Base-by-base conservation (phyloP, 805 yeast species). In the Yamadazyma kitorensis region DNA sequence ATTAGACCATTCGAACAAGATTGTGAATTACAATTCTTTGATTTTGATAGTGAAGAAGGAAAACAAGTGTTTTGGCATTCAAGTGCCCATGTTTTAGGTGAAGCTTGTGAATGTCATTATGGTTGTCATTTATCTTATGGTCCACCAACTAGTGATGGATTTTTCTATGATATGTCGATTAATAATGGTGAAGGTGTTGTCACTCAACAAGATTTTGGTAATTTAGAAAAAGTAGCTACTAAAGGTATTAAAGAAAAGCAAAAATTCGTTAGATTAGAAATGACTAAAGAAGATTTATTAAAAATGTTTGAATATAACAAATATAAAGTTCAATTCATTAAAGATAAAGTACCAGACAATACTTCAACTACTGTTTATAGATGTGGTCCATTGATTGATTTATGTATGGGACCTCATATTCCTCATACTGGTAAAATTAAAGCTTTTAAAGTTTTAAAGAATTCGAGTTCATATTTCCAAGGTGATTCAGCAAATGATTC, bases 11-110 rank as follows among this genome's bases (percentile, higher is more conserved):
- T 93, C 33, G 98, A 93, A 65, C 64, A 61, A 9, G 83, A 76
- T 41, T 70, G 76, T 40, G 59, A 67, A 17, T 69, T 93, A 44
- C 93, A 87, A 59, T 82, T 88, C 53, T 76, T 87, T 57, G 97
- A 89, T 57, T 93, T 93, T 53, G 95, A 87, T 24, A 73, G 86
- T 41, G 85, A 85, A n/a, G 97, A 89, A 55, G 98, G 98, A 63
- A 86, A 82, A 59, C 79, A 80, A 46, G 98, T 91, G 22, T 93
- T 93, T 68, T 93, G 98, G 98, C 98, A 93, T 63, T 93, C 98
- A 2, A 84, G 96, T 47, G 98, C 98, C 34, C 98, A 93, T 66
- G 91, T 93, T 36, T 70, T 93, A 51, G 98, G 98, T 66, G 98
- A 93, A 70, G 91, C 97, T 31, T 85, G 96, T 70, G 98, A 93